Conservation (phyloP, 257 asterid genomes). For the Cruciata laevipes region DNA sequence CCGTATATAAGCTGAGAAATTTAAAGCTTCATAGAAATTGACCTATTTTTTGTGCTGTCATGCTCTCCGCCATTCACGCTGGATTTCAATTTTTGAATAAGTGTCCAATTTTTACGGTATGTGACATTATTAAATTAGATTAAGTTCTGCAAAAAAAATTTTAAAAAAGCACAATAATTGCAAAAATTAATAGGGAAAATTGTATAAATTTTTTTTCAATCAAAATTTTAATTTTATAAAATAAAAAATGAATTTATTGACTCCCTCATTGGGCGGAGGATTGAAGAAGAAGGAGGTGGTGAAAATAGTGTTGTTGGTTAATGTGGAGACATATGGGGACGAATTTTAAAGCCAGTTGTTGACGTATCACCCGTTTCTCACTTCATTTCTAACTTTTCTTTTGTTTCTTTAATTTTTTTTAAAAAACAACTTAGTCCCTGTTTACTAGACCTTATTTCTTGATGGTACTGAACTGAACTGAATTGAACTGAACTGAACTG, state of each 20-base stretch:
- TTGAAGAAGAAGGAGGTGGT: conserved; percentile 1
- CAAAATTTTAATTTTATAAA: too few relatives aligned
- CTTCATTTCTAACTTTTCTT: background rate
- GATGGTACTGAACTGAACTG: too few relatives aligned
- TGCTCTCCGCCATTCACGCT: conserved; percentile 12
- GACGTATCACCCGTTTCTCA: conserved; percentile 17
- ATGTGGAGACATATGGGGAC: conserved; percentile 25
- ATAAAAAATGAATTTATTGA: background rate
- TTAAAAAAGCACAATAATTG: too few relatives aligned
- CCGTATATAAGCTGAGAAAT: background rate
- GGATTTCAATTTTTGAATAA: background rate
- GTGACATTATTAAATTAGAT: too few relatives aligned
- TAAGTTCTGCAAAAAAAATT: too few relatives aligned
- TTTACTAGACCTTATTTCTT: too few relatives aligned
- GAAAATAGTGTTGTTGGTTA: conserved; percentile 14
- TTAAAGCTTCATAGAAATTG: background rate
- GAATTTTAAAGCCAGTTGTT: conserved; percentile 23
- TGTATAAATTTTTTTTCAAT: too few relatives aligned
- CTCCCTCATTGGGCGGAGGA: background rate
- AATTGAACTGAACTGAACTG: too few relatives aligned
- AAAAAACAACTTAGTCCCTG: background rate
- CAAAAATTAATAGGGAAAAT: too few relatives aligned
- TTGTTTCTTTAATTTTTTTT: background rate
- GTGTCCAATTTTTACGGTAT: too few relatives aligned
- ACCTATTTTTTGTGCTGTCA: background rate